Base-by-base conservation (phyloP, 2,329 filamentous ascomycete genomes). In the Fusarium sp. region DNA sequence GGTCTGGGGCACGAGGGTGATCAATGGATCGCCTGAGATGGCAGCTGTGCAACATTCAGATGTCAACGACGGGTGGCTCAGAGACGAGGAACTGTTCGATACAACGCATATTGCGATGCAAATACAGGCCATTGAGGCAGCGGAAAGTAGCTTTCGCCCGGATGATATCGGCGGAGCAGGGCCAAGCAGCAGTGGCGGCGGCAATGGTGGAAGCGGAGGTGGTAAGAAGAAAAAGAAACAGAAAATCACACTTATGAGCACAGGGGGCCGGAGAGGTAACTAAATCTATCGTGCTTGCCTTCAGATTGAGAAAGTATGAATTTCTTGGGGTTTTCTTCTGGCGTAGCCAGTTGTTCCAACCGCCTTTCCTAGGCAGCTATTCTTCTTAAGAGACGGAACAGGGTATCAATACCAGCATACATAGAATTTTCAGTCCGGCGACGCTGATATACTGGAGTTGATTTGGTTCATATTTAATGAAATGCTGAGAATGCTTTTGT, bases 1-100 rank as follows among this genome's bases (percentile, higher is more conserved):
- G 0, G 93, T 98, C 1, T 98, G 95, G 95, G 95, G 95, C n/a
- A 98, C 95, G 1, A 85, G 88, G 5, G 89, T 87, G 0, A 82
- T 97, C 4, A 82, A 89, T 0, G 82, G 81, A 1, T 90, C 88
- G 5, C 88, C 90, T 3, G 85, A 87, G 13, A 74, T 89, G 28
- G 80, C 80, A 28, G 77, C 84, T 37, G 69, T 60, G 16, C 71
- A 43, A 40, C 48, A 42, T 50, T 42, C 73, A 78, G 63, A 64
- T 55, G 59, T 55, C 12, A 89, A 94, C 66, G 94, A 98, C 77
- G 95, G 94, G 1, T 98, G 94, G 94, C 82, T 95, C 18, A 90
- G 92, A 73, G 93, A 90, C 3, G 93, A 97, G 74, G 90, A 91
- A 60, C 88, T 97, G 59, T 78, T 97, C 18, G 83, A 80, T 2